These are phyloP conservation scores for Heritiera littoralis DNA, from an alignment of 345 rosid species.

Conservation along the genomic window DNA sequence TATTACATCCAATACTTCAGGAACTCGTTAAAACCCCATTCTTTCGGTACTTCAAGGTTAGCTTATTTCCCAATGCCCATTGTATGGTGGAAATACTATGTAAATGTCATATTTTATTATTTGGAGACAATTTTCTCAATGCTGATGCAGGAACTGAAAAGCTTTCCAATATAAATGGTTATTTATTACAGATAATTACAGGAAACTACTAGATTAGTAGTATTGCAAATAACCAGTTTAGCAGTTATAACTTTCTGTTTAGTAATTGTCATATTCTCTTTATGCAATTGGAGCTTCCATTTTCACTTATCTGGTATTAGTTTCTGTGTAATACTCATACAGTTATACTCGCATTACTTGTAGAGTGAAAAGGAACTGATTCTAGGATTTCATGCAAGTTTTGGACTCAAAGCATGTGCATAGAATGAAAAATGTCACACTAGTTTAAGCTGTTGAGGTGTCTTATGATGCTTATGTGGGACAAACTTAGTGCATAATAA, in stretches of 20 bases:
- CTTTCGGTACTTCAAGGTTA: constrained; percentile 88
- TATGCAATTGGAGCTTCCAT: neutral
- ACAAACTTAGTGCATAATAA: neutral
- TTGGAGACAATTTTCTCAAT: neutral
- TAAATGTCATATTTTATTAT: neutral
- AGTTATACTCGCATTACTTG: neutral
- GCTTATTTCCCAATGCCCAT: neutral
- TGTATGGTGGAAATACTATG: neutral
- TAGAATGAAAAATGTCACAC: neutral
- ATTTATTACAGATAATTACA: neutral
- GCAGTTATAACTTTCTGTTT: neutral
- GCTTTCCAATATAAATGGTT: neutral
- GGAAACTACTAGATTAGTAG: neutral
- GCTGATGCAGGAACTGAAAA: neutral
- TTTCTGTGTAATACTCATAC: neutral
- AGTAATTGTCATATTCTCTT: neutral
- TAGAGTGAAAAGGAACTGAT: neutral
- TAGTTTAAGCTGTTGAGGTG: neutral
- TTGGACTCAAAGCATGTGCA: neutral
- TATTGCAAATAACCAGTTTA: neutral
- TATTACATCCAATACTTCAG: constrained; percentile 75
- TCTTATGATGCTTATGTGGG: neutral
- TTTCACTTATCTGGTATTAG: neutral
- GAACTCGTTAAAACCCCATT: constrained; percentile 81
- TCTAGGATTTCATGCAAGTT: neutral